Evolutionary conservation across 306 rosid genomes (phyloP).

Genomic region (Cotoneaster glaucophyllus): DNA sequence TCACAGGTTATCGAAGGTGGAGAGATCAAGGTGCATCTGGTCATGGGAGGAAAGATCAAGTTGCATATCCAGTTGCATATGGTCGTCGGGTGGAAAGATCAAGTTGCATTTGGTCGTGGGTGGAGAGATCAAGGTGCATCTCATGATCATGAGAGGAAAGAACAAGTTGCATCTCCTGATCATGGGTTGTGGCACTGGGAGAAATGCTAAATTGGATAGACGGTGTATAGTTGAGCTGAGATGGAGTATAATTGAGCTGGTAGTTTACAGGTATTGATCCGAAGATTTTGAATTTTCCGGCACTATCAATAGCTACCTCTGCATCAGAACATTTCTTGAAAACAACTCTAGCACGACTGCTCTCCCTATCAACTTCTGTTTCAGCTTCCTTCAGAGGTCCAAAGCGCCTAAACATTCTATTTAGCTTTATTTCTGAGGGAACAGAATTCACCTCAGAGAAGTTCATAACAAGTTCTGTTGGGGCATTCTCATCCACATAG

Average conservation of each 20-base stretch:
- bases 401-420: slow-evolving; percentile 81
- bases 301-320: slow-evolving; percentile 79
- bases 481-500: slow-evolving; percentile 64
- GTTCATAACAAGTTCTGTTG: slow-evolving; percentile 84
- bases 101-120: slow-evolving; percentile 66
- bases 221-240: slow-evolving; percentile 67
- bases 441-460: slow-evolving; percentile 77
- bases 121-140: slow-evolving; percentile 40
- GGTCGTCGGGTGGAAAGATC: slow-evolving; percentile 60
- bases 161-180: slow-evolving; percentile 71
- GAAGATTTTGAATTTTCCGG: slow-evolving; percentile 84
- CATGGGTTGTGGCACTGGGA: slow-evolving; percentile 48
- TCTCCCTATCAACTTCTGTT: slow-evolving; percentile 85
- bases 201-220: slow-evolving; percentile 61
- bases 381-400: slow-evolving; percentile 87
- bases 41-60: slow-evolving; percentile 53
- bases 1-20: slow-evolving; percentile 54
- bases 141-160: slow-evolving; percentile 39
- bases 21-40: slow-evolving; percentile 19
- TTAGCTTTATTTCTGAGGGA: slow-evolving; percentile 71
- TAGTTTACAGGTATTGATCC: slow-evolving; percentile 72
- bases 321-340: slow-evolving; percentile 78
- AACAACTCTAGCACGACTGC: slow-evolving; percentile 89
- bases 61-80: slow-evolving; percentile 84
- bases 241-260: slow-evolving; percentile 68